Conservation (phyloP, 352 stramenopile genomes). For the Saprolegnia parasitica region DNA sequence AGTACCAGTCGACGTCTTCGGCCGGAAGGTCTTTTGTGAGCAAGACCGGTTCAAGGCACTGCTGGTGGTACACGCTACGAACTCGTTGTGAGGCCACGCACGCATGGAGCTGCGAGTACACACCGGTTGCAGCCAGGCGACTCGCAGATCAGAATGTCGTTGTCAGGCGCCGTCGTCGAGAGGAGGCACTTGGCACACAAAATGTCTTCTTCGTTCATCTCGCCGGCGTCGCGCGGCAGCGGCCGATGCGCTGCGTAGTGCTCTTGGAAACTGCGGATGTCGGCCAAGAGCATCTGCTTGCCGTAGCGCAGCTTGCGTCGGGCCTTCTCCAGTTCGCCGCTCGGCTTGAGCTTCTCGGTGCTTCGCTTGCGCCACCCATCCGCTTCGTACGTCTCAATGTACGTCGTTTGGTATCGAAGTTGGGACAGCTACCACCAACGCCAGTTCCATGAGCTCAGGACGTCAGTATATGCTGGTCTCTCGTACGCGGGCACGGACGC, state of each 20-base stretch:
- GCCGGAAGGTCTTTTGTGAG: conserved; percentile 55
- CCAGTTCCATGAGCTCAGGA: not conserved
- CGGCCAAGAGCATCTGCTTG: conserved; percentile 47
- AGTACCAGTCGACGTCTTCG: conserved; percentile 75
- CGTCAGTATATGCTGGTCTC: not conserved
- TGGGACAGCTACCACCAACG: conserved; percentile 39
- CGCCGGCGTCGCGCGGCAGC: conserved; percentile 19
- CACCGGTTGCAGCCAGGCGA: conserved; percentile 56
- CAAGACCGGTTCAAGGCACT: conserved; percentile 60
- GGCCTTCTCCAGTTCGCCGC: conserved; percentile 52
- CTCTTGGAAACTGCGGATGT: conserved; percentile 37
- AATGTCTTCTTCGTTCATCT: conserved; percentile 43
- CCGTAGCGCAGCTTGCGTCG: conserved; percentile 48
- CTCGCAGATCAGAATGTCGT: conserved; percentile 84
- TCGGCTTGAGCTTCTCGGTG: conserved; percentile 77
- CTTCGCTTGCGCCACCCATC: conserved; percentile 76
- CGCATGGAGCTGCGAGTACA: not conserved
- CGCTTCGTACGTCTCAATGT: conserved; percentile 76
- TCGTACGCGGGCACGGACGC: conserved; percentile 22
- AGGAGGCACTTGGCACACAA: conserved; percentile 68
- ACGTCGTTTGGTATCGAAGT: conserved; percentile 61
- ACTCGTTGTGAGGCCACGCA: not conserved
- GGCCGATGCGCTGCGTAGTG: conserved; percentile 42
- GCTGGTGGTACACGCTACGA: conserved; percentile 61
- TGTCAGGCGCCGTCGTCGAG: conserved; percentile 58